These are phyloP conservation scores for Hygrophila difformis DNA, from an alignment of 257 asterid species.

Conservation along the genomic window DNA sequence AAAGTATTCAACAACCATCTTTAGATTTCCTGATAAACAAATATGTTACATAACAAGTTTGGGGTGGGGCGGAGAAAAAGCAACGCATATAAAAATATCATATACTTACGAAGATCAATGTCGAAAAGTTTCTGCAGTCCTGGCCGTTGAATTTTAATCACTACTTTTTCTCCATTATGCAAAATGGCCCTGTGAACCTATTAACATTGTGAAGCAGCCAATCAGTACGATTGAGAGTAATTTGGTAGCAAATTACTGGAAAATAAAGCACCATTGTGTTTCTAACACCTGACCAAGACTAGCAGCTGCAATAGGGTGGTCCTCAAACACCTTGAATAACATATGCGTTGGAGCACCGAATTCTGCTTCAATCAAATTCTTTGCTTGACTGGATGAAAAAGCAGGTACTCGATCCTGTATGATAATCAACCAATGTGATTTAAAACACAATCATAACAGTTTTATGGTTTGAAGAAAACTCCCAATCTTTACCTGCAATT, in stretches of 20 bases:
- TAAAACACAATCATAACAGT: neutral
- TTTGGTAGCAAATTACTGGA: neutral
- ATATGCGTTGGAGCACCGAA: constrained; percentile 65
- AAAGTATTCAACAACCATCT: constrained; percentile 83
- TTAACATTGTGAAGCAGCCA: constrained; percentile 15
- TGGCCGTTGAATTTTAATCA: constrained; percentile 90
- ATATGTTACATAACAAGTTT: neutral
- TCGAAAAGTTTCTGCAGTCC: constrained; percentile 87
- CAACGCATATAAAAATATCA: constrained; percentile 1
- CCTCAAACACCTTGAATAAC: constrained; percentile 80
- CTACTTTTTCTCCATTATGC: constrained; percentile 87
- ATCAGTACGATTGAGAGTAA: constrained; percentile 23
- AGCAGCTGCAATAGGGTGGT: constrained; percentile 95
- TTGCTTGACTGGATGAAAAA: constrained; percentile 70
- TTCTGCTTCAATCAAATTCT: constrained; percentile 63
- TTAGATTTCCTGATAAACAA: constrained; percentile 58
- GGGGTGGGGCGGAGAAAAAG: neutral
- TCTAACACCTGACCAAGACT: constrained; percentile 98
- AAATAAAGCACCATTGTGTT: neutral
- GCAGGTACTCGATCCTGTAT: constrained; percentile 94
- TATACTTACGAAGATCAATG: constrained; percentile 72
- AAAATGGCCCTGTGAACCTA: constrained; percentile 95
- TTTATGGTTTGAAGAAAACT: neutral
- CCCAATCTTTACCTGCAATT: constrained; percentile 58
- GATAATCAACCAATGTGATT: neutral